Evolutionary conservation across 805 yeast species (phyloP).

Genomic region (Candida arabinofermentans): DNA sequence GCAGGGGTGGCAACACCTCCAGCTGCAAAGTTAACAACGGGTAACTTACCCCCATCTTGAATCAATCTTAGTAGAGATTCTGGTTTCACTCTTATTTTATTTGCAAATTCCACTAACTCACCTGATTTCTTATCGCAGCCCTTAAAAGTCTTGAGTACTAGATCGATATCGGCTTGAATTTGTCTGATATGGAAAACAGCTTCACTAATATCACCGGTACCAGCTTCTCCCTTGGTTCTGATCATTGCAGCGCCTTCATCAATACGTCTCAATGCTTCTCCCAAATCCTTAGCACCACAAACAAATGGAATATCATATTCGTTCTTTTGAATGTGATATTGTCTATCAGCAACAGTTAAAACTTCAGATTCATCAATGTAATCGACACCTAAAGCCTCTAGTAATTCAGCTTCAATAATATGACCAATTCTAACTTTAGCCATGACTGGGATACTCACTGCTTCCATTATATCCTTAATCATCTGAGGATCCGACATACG

Average conservation of each 20-base stretch:
- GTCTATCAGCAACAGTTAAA: slow-evolving; percentile 75
- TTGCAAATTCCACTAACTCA: slow-evolving; percentile 49
- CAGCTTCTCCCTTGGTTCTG: slow-evolving; percentile 86
- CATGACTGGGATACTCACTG: slow-evolving; percentile 74
- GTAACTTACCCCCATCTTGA: slow-evolving; percentile 55
- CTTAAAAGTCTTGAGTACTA: slow-evolving; percentile 31
- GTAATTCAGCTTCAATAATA: slow-evolving; percentile 73
- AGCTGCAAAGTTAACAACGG: slow-evolving; percentile 84
- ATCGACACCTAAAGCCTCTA: slow-evolving; percentile 69
- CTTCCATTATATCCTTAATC: slow-evolving; percentile 69
- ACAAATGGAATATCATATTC: slow-evolving; percentile 72
- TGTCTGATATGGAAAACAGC: slow-evolving; percentile 71
- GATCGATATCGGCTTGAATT: slow-evolving; percentile 52
- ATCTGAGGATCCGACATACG: slow-evolving; percentile 83
- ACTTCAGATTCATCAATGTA: slow-evolving; percentile 85
- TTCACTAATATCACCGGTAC: slow-evolving; percentile 82
- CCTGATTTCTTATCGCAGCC: slow-evolving; percentile 1
- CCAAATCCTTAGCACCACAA: slow-evolving; percentile 78
- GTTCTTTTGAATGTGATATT: slow-evolving; percentile 56
- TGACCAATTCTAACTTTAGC: slow-evolving; percentile 86
- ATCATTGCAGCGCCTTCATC: slow-evolving; percentile 85
- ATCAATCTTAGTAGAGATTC: slow-evolving; percentile 47
- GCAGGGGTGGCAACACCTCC: slow-evolving; percentile 89
- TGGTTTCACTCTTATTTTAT: slow-evolving; percentile 54
- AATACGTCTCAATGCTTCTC: slow-evolving; percentile 77